A percentile compares a stretch with the other conserved stretches of the same genome.
Conservation (phyloP, 2,329 filamentous ascomycete species). For the Monosporascus ibericus region DNA sequence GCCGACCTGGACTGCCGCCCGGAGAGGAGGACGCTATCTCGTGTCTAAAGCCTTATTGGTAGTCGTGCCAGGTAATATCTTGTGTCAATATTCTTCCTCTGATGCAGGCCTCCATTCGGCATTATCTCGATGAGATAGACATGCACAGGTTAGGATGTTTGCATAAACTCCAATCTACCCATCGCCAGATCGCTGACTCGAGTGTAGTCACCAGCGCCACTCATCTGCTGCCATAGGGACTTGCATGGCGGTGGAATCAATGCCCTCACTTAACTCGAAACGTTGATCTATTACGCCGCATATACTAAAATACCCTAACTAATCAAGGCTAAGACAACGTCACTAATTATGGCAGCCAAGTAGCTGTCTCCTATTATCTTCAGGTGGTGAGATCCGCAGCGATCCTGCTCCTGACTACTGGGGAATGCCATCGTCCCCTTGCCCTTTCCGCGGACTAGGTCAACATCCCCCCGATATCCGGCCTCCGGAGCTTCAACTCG, state of each 20-base stretch:
- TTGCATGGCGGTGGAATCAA: constrained; percentile 10
- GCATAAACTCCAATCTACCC: constrained; percentile 13
- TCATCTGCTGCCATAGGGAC: constrained; percentile 18
- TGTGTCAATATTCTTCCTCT: constrained; percentile 8
- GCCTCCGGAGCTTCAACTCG: not conserved
- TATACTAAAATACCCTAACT: not conserved
- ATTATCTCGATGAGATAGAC: constrained; percentile 6
- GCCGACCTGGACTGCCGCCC: not conserved
- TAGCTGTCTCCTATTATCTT: not conserved
- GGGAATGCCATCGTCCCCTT: not conserved
- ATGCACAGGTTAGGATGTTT: constrained; percentile 1
- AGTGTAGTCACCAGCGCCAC: constrained; percentile 18
- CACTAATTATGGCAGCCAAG: not conserved
- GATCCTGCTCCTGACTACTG: not conserved
- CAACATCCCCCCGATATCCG: not conserved
- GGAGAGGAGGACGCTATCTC: constrained; percentile 8
- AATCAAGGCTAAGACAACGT: not conserved
- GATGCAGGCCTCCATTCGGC: constrained; percentile 7
- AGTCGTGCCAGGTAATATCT: constrained; percentile 4
- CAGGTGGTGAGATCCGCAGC: not conserved
- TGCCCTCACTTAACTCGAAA: not conserved
- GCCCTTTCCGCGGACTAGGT: not conserved
- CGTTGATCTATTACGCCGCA: not conserved
- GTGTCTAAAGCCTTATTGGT: not conserved
- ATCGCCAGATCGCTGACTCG: constrained; percentile 15